A percentile compares a stretch with the other conserved stretches of the same genome.
Evolutionary conservation across 2,329 filamentous ascomycete genomes (phyloP).

Genomic region (Aureobasidium vineae): DNA sequence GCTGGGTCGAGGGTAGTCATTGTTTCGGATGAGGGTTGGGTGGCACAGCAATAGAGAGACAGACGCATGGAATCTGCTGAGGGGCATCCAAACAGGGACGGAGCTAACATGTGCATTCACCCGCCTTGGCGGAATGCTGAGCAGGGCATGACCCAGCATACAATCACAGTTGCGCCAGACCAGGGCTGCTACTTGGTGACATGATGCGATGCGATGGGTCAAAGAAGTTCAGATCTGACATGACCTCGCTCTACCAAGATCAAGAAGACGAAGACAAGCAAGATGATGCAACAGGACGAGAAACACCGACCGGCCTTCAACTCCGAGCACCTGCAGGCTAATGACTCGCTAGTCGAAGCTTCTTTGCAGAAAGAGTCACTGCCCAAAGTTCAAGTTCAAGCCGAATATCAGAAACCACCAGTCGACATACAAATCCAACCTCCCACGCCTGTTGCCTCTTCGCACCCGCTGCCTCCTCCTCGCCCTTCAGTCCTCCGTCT

Average conservation of each 20-base stretch:
- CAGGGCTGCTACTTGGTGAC: background rate
- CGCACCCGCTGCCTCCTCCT: background rate
- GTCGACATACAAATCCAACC: background rate
- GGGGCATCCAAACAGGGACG: background rate
- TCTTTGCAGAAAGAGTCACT: constrained; percentile 15
- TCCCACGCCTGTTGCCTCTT: background rate
- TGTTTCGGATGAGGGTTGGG: constrained; percentile 24
- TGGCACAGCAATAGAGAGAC: background rate
- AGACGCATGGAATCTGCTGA: background rate
- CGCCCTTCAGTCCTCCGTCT: background rate
- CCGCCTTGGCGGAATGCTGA: constrained; percentile 6
- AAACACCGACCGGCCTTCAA: background rate
- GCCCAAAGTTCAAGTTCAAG: background rate
- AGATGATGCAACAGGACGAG: background rate
- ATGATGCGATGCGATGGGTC: background rate
- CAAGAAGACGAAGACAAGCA: background rate
- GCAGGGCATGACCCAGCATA: background rate
- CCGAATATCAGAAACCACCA: background rate
- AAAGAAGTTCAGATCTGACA: background rate
- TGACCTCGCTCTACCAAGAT: background rate
- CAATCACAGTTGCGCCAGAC: background rate
- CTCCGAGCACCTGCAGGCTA: background rate
- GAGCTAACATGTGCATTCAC: background rate
- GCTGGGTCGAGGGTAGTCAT: constrained; percentile 70
- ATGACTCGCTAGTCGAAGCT: constrained; percentile 19